Percentiles rank a stretch among this genome's conserved stretches.
Evolutionary conservation across 2,329 filamentous ascomycete genomes (phyloP).

Genomic region (Gyromitra esculenta): DNA sequence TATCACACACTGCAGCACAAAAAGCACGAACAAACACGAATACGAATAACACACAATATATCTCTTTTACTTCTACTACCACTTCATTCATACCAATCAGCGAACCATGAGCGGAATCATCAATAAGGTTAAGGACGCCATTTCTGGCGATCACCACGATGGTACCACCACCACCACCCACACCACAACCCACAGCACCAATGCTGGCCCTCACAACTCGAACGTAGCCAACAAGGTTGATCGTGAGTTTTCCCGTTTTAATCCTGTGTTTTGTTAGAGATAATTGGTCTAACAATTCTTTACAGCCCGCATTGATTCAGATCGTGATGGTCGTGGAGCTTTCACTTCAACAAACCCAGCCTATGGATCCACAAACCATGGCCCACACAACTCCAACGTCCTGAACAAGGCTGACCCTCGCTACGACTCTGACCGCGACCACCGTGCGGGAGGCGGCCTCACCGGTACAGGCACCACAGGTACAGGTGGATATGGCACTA

Average conservation of each 20-base stretch:
- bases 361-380: slow-evolving; percentile 55
- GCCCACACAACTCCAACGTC: slow-evolving; percentile 59
- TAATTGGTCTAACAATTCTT: slow-evolving; percentile 16
- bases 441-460: slow-evolving; percentile 52
- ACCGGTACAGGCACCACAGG: neutral
- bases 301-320: slow-evolving; percentile 49
- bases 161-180: slow-evolving; percentile 50
- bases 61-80: neutral
- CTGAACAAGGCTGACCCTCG: slow-evolving; percentile 66
- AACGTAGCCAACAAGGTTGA: slow-evolving; percentile 48
- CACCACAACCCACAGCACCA: slow-evolving; percentile 43
- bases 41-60: neutral
- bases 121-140: slow-evolving; percentile 64
- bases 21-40: no score
- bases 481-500: slow-evolving; percentile 45
- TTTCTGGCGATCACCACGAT: slow-evolving; percentile 58
- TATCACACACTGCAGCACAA: slow-evolving; percentile 1
- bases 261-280: neutral
- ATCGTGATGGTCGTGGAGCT: slow-evolving; percentile 39
- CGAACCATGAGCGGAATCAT: slow-evolving; percentile 63
- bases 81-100: slow-evolving; percentile 12
- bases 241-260: slow-evolving; percentile 36
- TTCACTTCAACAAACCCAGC: slow-evolving; percentile 11
- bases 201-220: slow-evolving; percentile 54
- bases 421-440: slow-evolving; percentile 65